Evolutionary conservation across 352 stramenopile species (phyloP).

Genomic region (Globisporangium spinosum): DNA sequence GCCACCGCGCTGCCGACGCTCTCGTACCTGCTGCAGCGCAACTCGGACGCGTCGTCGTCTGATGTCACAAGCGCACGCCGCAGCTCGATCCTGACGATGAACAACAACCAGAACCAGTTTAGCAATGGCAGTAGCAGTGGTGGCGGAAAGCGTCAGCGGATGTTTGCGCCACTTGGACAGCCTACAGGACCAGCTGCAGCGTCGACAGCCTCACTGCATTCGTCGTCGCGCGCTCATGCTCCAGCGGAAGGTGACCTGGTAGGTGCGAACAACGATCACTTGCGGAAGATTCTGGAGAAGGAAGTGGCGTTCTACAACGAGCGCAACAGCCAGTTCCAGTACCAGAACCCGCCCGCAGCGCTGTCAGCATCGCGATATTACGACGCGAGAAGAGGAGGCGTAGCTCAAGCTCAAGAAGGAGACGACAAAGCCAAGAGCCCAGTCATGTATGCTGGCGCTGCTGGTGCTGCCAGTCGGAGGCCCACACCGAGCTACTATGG

Average conservation of each 20-base stretch:
- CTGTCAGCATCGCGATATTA: neutral
- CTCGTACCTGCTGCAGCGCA: conserved; percentile 21
- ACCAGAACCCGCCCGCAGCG: neutral
- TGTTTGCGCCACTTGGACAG: conserved; percentile 9
- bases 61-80: neutral
- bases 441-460: neutral
- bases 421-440: conserved; percentile 1
- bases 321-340: neutral
- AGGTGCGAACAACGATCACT: conserved; percentile 11
- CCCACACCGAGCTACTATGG: conserved; percentile 1
- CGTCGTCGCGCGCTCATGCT: neutral
- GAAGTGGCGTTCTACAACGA: conserved; percentile 22
- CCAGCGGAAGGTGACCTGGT: conserved; percentile 3
- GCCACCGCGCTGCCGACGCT: conserved; percentile 12
- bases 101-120: neutral
- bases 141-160: conserved; percentile 15
- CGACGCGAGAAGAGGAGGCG: neutral
- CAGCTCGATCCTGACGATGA: neutral
- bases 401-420: neutral
- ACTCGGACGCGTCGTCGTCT: neutral
- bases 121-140: neutral
- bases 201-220: neutral
- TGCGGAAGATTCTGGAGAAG: conserved; percentile 18
- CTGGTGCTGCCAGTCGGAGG: neutral
- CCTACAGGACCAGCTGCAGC: neutral